Conservation (phyloP, 768 basidiomycete species). For the Boletus huronensis region DNA sequence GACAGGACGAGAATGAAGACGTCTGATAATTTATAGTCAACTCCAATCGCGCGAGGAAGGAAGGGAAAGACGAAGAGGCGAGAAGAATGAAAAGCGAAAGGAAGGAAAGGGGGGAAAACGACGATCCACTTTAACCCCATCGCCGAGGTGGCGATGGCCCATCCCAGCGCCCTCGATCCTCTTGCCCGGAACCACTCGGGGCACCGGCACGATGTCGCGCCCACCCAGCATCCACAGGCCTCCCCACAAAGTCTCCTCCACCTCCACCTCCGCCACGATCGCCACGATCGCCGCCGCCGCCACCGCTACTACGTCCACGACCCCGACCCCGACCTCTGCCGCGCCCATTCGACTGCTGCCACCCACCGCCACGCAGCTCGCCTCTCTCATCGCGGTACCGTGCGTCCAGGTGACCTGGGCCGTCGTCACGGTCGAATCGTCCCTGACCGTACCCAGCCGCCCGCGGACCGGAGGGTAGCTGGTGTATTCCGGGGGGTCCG, state of each 20-base stretch:
- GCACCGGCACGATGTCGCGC: constrained; percentile 29
- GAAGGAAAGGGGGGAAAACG: background rate
- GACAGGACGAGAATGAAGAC: constrained; percentile 4
- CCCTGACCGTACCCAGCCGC: constrained; percentile 27
- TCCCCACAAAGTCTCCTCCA: constrained; percentile 30
- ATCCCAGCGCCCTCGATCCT: constrained; percentile 28
- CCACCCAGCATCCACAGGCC: constrained; percentile 44
- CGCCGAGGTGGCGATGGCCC: constrained; percentile 27
- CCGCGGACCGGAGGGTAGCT: constrained; percentile 26
- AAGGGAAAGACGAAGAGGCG: background rate
- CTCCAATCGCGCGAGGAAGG: background rate
- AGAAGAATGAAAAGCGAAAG: background rate
- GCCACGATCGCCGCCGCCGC: background rate
- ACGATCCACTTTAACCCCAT: constrained; percentile 12
- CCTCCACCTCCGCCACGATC: background rate
- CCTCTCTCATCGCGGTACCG: constrained; percentile 32
- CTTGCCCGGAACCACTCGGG: constrained; percentile 18
- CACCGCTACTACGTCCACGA: constrained; percentile 19
- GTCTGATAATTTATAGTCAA: constrained; percentile 29
- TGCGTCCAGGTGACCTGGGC: constrained; percentile 10
- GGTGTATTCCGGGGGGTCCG: constrained; percentile 16
- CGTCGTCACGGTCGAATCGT: constrained; percentile 28
- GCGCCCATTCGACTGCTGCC: constrained; percentile 29
- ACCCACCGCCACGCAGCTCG: constrained; percentile 30
- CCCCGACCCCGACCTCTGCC: constrained; percentile 33